A percentile compares a stretch with the other conserved stretches of the same genome.
Conservation (phyloP, 805 yeast genomes). For the Jamesozyma spencerorum region DNA sequence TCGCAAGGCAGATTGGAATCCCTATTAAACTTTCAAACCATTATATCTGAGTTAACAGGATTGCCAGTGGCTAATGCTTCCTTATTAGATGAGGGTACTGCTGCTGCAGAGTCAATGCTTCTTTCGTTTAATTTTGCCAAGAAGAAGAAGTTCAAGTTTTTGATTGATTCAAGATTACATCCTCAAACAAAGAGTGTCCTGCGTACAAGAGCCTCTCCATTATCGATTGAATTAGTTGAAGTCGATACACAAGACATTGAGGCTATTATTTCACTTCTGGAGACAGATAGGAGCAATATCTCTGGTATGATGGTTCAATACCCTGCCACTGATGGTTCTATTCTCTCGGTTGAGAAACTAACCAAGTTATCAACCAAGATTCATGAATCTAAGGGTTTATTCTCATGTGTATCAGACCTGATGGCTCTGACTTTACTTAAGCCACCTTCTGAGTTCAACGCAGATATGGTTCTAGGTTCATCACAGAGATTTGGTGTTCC, state of each 20-base stretch:
- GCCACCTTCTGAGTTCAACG: slow-evolving; percentile 79
- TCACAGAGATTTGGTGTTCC: slow-evolving; percentile 97
- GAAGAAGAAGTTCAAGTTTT: slow-evolving; percentile 59
- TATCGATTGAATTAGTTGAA: slow-evolving; percentile 54
- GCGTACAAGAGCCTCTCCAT: slow-evolving; percentile 65
- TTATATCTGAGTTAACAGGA: slow-evolving; percentile 84
- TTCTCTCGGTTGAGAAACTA: slow-evolving; percentile 42
- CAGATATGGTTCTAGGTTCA: slow-evolving; percentile 87
- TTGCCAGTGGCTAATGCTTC: slow-evolving; percentile 93
- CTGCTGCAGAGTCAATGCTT: slow-evolving; percentile 95
- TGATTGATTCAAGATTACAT: slow-evolving; percentile 68
- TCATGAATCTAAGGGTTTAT: slow-evolving; percentile 64
- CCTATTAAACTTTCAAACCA: slow-evolving; percentile 85
- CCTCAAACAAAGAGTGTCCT: slow-evolving; percentile 81
- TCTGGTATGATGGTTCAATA: slow-evolving; percentile 87
- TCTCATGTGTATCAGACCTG: slow-evolving; percentile 85
- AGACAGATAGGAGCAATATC: slow-evolving; percentile 33
- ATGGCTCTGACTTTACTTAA: slow-evolving; percentile 77
- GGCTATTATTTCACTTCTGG: slow-evolving; percentile 18
- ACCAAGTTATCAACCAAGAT: slow-evolving; percentile 49
- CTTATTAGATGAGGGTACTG: slow-evolving; percentile 89
- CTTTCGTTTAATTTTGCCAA: slow-evolving; percentile 59
- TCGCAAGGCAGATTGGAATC: slow-evolving; percentile 94
- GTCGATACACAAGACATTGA: slow-evolving; percentile 32
- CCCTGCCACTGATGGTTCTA: slow-evolving; percentile 78